These are phyloP conservation scores for Cydonia oblonga DNA, from an alignment of 331 rosid genomes.

Conservation along the genomic window DNA sequence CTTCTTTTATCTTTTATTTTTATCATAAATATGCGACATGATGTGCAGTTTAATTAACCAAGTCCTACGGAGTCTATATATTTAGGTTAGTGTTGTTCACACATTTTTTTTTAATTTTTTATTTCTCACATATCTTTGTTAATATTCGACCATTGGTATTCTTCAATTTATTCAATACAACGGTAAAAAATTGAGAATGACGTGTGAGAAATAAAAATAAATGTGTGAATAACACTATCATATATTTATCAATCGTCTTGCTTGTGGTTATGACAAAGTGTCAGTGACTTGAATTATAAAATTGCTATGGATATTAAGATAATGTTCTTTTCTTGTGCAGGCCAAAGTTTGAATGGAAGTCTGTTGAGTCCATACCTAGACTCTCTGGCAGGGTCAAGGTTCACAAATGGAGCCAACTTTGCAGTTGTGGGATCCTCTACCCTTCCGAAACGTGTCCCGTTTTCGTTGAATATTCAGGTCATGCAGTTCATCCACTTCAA, in stretches of 20 bases:
- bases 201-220: too few relatives aligned
- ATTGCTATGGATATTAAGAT: not conserved
- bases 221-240: too few relatives aligned
- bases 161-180: too few relatives aligned
- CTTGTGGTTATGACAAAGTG: not conserved
- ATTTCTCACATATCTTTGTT: too few relatives aligned
- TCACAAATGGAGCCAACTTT: conserved; percentile 84
- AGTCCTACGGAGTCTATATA: too few relatives aligned
- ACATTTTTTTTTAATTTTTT: too few relatives aligned
- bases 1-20: not conserved
- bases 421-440: conserved; percentile 85
- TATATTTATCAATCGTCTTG: not conserved
- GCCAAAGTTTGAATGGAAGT: conserved; percentile 60
- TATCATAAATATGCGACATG: not conserved
- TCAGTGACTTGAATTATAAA: too few relatives aligned
- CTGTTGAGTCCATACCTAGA: conserved; percentile 66
- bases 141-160: too few relatives aligned
- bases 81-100: too few relatives aligned
- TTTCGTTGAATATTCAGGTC: conserved; percentile 67
- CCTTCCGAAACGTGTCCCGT: conserved; percentile 72
- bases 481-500: conserved; percentile 77
- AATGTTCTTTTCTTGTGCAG: conserved; percentile 30
- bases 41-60: not conserved
- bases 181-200: fast-evolving
- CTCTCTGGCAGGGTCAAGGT: conserved; percentile 49